Percentiles rank a stretch among this genome's conserved stretches.
Evolutionary conservation across 1,139 yeast species (phyloP).

Genomic region (Insectozyma bohioensis): DNA sequence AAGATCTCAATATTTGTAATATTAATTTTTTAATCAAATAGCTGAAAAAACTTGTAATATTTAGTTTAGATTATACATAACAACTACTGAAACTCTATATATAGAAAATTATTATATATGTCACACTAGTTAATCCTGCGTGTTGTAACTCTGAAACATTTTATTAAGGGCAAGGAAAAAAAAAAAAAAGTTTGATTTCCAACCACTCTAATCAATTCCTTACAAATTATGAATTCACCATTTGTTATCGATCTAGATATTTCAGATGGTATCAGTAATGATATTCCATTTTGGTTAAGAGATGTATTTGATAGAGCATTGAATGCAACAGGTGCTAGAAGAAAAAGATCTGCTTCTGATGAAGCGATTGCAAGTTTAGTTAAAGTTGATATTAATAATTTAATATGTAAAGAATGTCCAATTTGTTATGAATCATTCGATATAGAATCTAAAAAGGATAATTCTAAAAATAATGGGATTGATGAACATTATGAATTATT

Average conservation of each 20-base stretch:
- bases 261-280: conserved; percentile 19
- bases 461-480: not conserved
- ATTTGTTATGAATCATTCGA: conserved; percentile 39
- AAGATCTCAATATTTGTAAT: conserved; percentile 56
- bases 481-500: not conserved
- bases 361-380: conserved; percentile 40
- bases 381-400: conserved; percentile 21
- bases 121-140: no score
- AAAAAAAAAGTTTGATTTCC: not conserved
- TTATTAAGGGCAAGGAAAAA: not conserved
- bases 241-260: conserved; percentile 28
- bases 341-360: conserved; percentile 35
- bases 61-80: no score
- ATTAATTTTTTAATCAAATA: no score
- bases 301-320: conserved; percentile 40
- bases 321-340: conserved; percentile 27
- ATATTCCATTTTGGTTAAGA: conserved; percentile 40
- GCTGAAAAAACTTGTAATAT: no score
- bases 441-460: conserved; percentile 1
- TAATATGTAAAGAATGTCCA: conserved; percentile 36
- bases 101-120: no score
- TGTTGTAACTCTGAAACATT: no score
- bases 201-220: not conserved
- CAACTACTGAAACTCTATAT: no score
- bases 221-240: conserved; percentile 18